phyloP scores from a whole-genome alignment of 805 yeast species.

The Monosporozyma aerobia region DNA sequence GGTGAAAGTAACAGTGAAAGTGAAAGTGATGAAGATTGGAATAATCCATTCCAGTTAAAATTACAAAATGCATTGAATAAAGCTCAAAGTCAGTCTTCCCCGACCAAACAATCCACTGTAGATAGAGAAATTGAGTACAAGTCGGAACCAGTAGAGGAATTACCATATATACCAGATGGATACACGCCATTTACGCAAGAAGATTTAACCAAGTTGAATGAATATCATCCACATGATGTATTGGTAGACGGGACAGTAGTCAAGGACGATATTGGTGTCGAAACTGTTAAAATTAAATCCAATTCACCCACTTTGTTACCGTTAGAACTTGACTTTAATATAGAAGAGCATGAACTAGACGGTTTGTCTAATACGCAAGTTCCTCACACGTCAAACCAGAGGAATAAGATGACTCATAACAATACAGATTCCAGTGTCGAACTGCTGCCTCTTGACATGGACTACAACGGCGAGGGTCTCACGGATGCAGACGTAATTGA shows the following conservation, averaged over 20 bases:
- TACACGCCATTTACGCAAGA: conserved; percentile 33
- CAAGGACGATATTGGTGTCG: neutral
- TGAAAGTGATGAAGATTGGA: neutral
- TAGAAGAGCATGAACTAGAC: neutral
- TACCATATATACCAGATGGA: conserved; percentile 38
- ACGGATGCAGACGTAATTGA: conserved; percentile 18
- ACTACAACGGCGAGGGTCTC: conserved; percentile 18
- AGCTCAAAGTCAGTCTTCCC: neutral
- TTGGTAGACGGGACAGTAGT: neutral
- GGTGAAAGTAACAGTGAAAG: conserved; percentile 7
- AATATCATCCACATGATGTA: conserved; percentile 1
- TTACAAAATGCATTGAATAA: conserved; percentile 1
- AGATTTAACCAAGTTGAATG: conserved; percentile 23
- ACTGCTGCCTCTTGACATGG: neutral
- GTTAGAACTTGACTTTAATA: neutral
- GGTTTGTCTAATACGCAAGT: neutral
- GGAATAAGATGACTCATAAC: neutral
- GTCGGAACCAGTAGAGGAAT: conserved; percentile 32
- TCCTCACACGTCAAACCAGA: neutral
- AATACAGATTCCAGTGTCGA: neutral
- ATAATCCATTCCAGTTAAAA: conserved; percentile 1
- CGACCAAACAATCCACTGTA: conserved; percentile 12
- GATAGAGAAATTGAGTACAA: conserved; percentile 42
- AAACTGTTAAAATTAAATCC: neutral
- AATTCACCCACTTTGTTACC: neutral